A percentile compares a stretch with the other conserved stretches of the same genome.
These are phyloP conservation scores for Prunus mume DNA, from an alignment of 306 rosid species.

Conservation along the genomic window DNA sequence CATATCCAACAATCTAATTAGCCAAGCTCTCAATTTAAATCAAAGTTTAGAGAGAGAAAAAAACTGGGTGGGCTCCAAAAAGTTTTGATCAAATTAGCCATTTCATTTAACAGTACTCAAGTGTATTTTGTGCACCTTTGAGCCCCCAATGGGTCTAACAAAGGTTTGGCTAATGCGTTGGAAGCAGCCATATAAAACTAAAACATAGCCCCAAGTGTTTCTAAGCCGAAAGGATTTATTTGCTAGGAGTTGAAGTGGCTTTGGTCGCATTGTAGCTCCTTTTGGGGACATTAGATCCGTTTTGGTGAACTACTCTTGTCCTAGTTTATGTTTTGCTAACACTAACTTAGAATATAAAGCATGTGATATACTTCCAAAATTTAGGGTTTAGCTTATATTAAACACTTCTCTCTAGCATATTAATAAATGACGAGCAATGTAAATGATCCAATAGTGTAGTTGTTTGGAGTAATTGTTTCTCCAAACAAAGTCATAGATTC, in stretches of 20 bases:
- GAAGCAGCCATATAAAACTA: constrained; percentile 10
- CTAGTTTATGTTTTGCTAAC: constrained; percentile 36
- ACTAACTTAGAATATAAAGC: constrained; percentile 19
- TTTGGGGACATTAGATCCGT: constrained; percentile 63
- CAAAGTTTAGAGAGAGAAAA: too few species aligned
- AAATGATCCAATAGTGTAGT: too few species aligned
- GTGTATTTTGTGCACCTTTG: constrained; percentile 40
- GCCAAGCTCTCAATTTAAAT: too few species aligned
- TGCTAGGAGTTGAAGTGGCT: constrained; percentile 38
- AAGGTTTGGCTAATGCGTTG: constrained; percentile 14
- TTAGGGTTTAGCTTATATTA: constrained; percentile 4
- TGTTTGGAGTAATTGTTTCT: too few species aligned
- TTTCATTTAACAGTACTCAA: constrained; percentile 20
- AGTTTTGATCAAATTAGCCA: constrained; percentile 2
- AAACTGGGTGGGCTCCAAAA: background rate
- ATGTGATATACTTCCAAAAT: constrained; percentile 52
- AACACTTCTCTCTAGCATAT: too few species aligned
- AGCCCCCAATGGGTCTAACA: constrained; percentile 21
- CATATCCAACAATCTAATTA: too few species aligned
- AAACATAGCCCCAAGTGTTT: constrained; percentile 17
- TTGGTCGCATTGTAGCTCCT: constrained; percentile 48
- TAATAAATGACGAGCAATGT: too few species aligned
- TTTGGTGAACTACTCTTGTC: constrained; percentile 45
- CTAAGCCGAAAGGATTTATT: constrained; percentile 11
- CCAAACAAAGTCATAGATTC: rapidly evolving